Base-by-base conservation (phyloP, 2,329 filamentous ascomycete species). In the Verticillium isaacii region DNA sequence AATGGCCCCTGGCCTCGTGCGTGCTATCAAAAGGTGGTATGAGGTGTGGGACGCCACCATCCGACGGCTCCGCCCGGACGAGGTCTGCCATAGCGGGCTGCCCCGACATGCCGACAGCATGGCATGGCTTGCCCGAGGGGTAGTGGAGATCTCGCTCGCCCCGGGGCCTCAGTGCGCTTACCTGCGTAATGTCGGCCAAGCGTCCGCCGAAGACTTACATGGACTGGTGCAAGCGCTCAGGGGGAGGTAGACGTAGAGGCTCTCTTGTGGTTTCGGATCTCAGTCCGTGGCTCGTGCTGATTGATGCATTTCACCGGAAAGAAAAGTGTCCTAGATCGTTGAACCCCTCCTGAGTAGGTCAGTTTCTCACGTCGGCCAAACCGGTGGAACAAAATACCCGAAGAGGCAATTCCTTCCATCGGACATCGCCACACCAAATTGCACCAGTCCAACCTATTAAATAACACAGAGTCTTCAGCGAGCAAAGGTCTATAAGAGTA, bases 31-130 rank as follows among this genome's bases (percentile, higher is more conserved):
- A 12, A n/a, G 56, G 25, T 58, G 56, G 56, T 58, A 41, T 12
- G 56, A 41, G 56, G 19, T 58, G 3, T 58, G 56, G 56, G 56
- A 58, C 23, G 56, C 56, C 36, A 45, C 36, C 32, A 32, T 58
- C 36, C 15, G 4, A 19, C n/a, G 23, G 19, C 34, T 58, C 17
- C 36, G 36, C 5, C 56, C 56, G 12, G 56, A 58, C 5, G 17
- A 25, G 34, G 34, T 58, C 29, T 25, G 34, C 9, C 5, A 41
- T 5, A 37, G 56, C 36, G 56, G 56, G 11, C 34, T 58, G 36
- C 19, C 56, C 5, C 56, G 56, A 14, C 36, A 58, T 25, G 25
- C 56, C 23, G 56, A 17, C n/a, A 58, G 56, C 23, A 36, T 58
- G 32, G 56, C 56, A 12, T 58, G 56, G 56, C 56, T 58, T 5